These are phyloP conservation scores for Clarireedia homoeocarpa DNA, from an alignment of 2,329 filamentous ascomycete species.

Conservation along the genomic window DNA sequence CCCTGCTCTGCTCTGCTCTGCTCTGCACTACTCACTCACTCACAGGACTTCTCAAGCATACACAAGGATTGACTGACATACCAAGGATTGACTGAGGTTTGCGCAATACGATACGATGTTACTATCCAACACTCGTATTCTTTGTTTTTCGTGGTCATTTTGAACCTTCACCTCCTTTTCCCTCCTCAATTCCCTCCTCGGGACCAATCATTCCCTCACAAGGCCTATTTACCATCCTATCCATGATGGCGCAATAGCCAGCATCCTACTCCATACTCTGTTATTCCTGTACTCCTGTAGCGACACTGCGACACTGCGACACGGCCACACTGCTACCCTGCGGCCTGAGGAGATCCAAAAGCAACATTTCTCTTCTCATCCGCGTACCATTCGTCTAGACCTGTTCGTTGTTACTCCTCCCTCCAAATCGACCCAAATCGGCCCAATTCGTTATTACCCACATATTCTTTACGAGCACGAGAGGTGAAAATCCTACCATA, in stretches of 20 bases:
- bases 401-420: background rate
- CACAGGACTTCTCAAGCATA: no score
- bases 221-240: background rate
- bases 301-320: no score
- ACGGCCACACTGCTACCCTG: no score
- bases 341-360: background rate
- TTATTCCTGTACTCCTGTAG: no score
- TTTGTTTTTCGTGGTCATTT: background rate
- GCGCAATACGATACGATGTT: slow-evolving; percentile 1
- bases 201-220: background rate
- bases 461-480: slow-evolving; percentile 1
- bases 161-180: background rate
- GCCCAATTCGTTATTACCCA: background rate
- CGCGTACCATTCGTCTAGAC: background rate
- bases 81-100: no score
- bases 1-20: no score
- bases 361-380: background rate
- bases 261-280: background rate
- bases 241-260: slow-evolving; percentile 5
- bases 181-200: background rate
- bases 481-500: background rate
- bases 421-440: background rate
- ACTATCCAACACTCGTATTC: background rate
- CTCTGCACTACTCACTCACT: no score
- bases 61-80: no score